phyloP scores from a whole-genome alignment of 441 rosid genomes.

The Biscutella laevigata region DNA sequence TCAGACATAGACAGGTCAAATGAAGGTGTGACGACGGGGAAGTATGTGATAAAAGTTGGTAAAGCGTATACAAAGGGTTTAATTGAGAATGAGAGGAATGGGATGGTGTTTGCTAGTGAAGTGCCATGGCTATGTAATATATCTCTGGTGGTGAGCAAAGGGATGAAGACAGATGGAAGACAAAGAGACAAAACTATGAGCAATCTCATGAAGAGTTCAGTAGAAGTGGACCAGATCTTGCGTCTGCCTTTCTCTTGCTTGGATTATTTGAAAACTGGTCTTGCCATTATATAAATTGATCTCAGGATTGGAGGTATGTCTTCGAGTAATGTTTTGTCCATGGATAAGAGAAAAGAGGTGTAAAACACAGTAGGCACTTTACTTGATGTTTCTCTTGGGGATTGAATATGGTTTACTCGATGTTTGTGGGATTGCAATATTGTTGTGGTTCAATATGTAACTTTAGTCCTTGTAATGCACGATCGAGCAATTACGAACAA shows the following conservation, averaged over 20 bases:
- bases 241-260: constrained; percentile 60
- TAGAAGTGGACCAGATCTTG: constrained; percentile 40
- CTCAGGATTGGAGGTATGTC: background rate
- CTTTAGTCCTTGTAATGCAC: too few relatives aligned
- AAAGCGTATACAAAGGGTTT: constrained; percentile 50
- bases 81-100: constrained; percentile 28
- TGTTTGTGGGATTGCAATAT: too few relatives aligned
- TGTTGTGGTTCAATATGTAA: too few relatives aligned
- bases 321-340: background rate
- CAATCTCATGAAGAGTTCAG: constrained; percentile 36
- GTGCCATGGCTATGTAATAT: constrained; percentile 79
- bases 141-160: constrained; percentile 63
- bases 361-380: background rate
- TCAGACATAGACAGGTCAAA: constrained; percentile 21
- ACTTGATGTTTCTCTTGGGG: too few relatives aligned
- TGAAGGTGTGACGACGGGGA: constrained; percentile 35
- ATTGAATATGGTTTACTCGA: background rate
- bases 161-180: constrained; percentile 24
- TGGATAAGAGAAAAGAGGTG: background rate
- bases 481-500: too few relatives aligned
- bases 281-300: constrained; percentile 36
- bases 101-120: constrained; percentile 44
- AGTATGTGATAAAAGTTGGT: constrained; percentile 45
- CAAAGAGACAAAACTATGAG: constrained; percentile 28
- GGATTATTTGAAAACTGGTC: constrained; percentile 49